A percentile compares a stretch with the other conserved stretches of the same genome.
Conservation (phyloP, 148 eudicot genomes). For the Fagopyrum tataricum region DNA sequence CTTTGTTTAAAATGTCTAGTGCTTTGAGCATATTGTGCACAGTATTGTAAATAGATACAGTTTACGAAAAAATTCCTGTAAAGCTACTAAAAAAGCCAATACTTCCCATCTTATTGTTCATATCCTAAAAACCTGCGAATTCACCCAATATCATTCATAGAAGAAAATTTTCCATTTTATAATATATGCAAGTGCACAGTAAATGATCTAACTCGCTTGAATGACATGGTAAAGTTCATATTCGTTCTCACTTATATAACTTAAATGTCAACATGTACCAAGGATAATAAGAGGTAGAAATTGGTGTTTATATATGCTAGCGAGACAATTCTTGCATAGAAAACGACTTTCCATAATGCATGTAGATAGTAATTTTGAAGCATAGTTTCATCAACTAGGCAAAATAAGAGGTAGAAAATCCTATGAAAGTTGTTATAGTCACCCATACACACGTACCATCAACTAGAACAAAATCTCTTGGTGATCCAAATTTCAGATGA, state of each 20-base stretch:
- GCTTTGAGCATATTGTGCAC: not conserved
- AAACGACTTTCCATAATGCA: not conserved
- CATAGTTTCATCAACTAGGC: not conserved
- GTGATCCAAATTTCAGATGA: not conserved
- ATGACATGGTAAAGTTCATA: not conserved
- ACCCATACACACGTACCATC: not conserved
- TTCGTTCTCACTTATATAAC: not conserved
- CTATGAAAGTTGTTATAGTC: not conserved
- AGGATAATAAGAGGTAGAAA: slow-evolving; percentile 1
- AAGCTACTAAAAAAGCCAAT: not conserved
- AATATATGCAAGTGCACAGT: not conserved
- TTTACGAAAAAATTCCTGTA: not conserved
- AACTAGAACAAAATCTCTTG: not conserved
- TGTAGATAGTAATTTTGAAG: not conserved
- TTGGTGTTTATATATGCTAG: not conserved
- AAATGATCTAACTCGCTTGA: not conserved
- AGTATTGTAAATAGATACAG: not conserved
- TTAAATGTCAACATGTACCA: not conserved
- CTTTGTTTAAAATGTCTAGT: not conserved
- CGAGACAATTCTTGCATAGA: not conserved
- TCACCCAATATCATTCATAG: not conserved
- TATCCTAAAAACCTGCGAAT: not conserved
- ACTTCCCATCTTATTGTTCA: not conserved
- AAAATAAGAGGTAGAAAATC: not conserved
- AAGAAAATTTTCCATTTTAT: not conserved